Conservation (phyloP, 2,329 filamentous ascomycete genomes). For the Didymella keratinophila region DNA sequence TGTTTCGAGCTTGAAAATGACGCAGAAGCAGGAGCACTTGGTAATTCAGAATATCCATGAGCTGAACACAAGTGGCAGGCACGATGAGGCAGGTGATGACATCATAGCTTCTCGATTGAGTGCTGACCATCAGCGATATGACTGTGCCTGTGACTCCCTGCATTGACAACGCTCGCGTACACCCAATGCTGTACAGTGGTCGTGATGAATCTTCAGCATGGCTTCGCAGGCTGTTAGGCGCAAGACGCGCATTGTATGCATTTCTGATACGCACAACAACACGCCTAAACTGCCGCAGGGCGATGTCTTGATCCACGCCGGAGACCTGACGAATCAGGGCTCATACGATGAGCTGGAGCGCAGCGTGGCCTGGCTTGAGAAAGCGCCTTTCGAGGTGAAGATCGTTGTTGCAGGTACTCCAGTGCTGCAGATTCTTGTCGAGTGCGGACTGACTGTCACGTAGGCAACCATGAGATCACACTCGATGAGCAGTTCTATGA, state of each 20-base stretch:
- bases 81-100: slow-evolving; percentile 1
- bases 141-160: slow-evolving; percentile 9
- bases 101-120: slow-evolving; percentile 1
- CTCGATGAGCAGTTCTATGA: slow-evolving; percentile 70
- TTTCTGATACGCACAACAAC: slow-evolving; percentile 79
- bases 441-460: background rate
- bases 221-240: slow-evolving; percentile 4
- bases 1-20: background rate
- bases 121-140: slow-evolving; percentile 2
- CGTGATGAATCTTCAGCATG: slow-evolving; percentile 10
- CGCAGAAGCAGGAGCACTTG: background rate
- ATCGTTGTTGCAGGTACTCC: slow-evolving; percentile 71
- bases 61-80: background rate
- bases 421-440: background rate
- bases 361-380: slow-evolving; percentile 71
- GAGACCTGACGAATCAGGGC: slow-evolving; percentile 79
- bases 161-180: background rate
- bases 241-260: slow-evolving; percentile 72
- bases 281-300: slow-evolving; percentile 71
- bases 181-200: slow-evolving; percentile 1
- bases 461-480: slow-evolving; percentile 79
- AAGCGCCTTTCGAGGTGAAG: slow-evolving; percentile 72
- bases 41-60: background rate
- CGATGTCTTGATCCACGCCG: slow-evolving; percentile 78
- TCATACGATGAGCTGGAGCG: slow-evolving; percentile 65